Conservation (phyloP, 2,329 filamentous ascomycete species). For the Teratosphaeria gauchensis region DNA sequence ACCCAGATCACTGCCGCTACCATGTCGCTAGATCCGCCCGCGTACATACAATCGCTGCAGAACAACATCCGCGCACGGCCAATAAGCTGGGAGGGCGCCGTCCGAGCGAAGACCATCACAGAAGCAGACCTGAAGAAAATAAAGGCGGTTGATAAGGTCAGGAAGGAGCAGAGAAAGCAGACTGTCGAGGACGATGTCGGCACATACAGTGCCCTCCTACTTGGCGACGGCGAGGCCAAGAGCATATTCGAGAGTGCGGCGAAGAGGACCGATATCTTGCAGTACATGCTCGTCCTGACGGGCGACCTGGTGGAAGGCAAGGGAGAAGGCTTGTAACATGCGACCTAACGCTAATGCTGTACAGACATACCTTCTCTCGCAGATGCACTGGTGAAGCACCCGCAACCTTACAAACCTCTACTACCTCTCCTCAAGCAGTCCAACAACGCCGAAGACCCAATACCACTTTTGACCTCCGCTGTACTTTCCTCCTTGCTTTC, state of each 20-base stretch:
- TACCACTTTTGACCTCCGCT: slow-evolving; percentile 81
- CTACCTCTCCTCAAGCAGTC: slow-evolving; percentile 76
- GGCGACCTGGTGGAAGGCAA: slow-evolving; percentile 79
- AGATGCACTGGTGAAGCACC: slow-evolving; percentile 63
- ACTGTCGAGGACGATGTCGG: slow-evolving; percentile 70
- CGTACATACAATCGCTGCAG: slow-evolving; percentile 79
- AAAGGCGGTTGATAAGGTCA: slow-evolving; percentile 90
- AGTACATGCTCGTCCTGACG: slow-evolving; percentile 86
- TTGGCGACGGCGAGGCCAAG: slow-evolving; percentile 55
- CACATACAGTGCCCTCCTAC: slow-evolving; percentile 70
- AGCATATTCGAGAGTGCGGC: slow-evolving; percentile 79
- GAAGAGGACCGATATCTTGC: slow-evolving; percentile 80
- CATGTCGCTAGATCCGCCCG: slow-evolving; percentile 89
- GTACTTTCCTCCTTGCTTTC: slow-evolving; percentile 74
- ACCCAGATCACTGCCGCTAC: neutral
- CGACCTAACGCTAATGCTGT: slow-evolving; percentile 13
- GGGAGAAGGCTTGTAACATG: neutral
- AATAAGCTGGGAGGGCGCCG: slow-evolving; percentile 95
- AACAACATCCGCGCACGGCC: slow-evolving; percentile 94
- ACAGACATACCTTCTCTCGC: slow-evolving; percentile 71
- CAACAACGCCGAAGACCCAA: slow-evolving; percentile 71
- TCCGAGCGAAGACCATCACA: slow-evolving; percentile 84
- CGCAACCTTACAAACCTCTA: slow-evolving; percentile 66
- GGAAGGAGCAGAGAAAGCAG: slow-evolving; percentile 79
- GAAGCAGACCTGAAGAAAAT: slow-evolving; percentile 93